A percentile compares a stretch with the other conserved stretches of the same genome.
phyloP scores from a whole-genome alignment of 2,329 filamentous ascomycete species.

The Drechslerella coelobrocha region DNA sequence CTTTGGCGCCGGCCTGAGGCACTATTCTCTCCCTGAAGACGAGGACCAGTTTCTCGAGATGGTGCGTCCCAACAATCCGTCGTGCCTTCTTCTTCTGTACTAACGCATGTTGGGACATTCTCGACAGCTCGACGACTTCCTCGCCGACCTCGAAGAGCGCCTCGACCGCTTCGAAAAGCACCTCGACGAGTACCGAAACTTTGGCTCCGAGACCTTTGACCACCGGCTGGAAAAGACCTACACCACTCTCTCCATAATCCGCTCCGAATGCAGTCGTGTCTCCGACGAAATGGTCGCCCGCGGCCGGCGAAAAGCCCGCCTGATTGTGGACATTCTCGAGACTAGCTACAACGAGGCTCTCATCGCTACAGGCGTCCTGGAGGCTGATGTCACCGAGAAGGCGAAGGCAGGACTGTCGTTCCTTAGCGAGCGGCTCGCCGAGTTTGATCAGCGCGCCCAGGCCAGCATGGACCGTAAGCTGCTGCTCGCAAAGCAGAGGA shows the following conservation, averaged over 20 bases:
- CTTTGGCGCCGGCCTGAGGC: slow-evolving; percentile 36
- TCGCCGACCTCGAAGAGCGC: slow-evolving; percentile 83
- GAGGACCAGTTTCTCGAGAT: slow-evolving; percentile 47
- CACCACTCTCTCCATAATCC: slow-evolving; percentile 81
- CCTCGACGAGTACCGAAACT: slow-evolving; percentile 77
- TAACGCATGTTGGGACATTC: slow-evolving; percentile 27
- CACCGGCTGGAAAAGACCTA: slow-evolving; percentile 84
- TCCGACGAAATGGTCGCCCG: slow-evolving; percentile 89
- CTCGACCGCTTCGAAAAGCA: slow-evolving; percentile 68
- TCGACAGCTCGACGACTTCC: slow-evolving; percentile 74
- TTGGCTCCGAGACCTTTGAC: slow-evolving; percentile 75
- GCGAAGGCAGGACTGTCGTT: slow-evolving; percentile 84
- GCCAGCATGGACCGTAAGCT: slow-evolving; percentile 82
- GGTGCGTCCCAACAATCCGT: slow-evolving; percentile 9
- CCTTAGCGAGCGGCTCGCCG: slow-evolving; percentile 81
- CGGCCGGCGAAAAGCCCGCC: slow-evolving; percentile 79
- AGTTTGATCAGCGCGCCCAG: slow-evolving; percentile 82
- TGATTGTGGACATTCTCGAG: slow-evolving; percentile 93
- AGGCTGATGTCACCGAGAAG: slow-evolving; percentile 67
- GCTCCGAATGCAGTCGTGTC: slow-evolving; percentile 84
- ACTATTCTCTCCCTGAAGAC: slow-evolving; percentile 48
- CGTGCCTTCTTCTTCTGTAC: neutral
- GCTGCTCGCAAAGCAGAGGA: slow-evolving; percentile 74
- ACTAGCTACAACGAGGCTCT: slow-evolving; percentile 84
- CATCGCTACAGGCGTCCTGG: slow-evolving; percentile 66